phyloP scores from a whole-genome alignment of 2,329 filamentous ascomycete species.

The Cercospora citrullina region DNA sequence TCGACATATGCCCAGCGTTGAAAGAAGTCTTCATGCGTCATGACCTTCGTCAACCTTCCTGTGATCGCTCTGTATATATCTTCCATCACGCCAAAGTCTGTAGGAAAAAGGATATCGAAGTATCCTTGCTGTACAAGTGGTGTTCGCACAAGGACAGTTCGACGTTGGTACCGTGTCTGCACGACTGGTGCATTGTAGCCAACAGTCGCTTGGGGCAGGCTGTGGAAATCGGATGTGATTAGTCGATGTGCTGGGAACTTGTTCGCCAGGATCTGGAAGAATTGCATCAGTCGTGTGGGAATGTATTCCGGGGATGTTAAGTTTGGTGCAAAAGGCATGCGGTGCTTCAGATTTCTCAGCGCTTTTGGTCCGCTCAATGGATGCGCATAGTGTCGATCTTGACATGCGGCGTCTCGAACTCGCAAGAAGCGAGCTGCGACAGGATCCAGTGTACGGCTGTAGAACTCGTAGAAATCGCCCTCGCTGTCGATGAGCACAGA shows the following conservation, averaged over 20 bases:
- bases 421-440: slow-evolving; percentile 78
- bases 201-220: slow-evolving; percentile 75
- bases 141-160: slow-evolving; percentile 85
- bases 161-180: slow-evolving; percentile 85
- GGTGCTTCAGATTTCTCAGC: slow-evolving; percentile 62
- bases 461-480: slow-evolving; percentile 95
- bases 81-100: slow-evolving; percentile 88
- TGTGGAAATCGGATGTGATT: slow-evolving; percentile 86
- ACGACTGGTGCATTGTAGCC: slow-evolving; percentile 93
- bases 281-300: slow-evolving; percentile 91
- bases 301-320: slow-evolving; percentile 87
- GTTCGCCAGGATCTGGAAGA: slow-evolving; percentile 85
- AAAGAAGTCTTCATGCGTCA: slow-evolving; percentile 89
- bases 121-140: slow-evolving; percentile 97
- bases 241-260: slow-evolving; percentile 90
- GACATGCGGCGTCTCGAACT: slow-evolving; percentile 73
- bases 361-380: slow-evolving; percentile 57
- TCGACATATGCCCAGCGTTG: slow-evolving; percentile 84
- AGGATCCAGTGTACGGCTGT: slow-evolving; percentile 76
- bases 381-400: slow-evolving; percentile 61
- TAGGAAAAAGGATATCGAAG: slow-evolving; percentile 98
- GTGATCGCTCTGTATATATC: slow-evolving; percentile 91
- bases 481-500: slow-evolving; percentile 79
- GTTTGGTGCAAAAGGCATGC: slow-evolving; percentile 71
- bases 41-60: slow-evolving; percentile 82